Evolutionary conservation across 2,329 filamentous ascomycete species (phyloP).

Genomic region (Coniosporium tulheliwenetii): DNA sequence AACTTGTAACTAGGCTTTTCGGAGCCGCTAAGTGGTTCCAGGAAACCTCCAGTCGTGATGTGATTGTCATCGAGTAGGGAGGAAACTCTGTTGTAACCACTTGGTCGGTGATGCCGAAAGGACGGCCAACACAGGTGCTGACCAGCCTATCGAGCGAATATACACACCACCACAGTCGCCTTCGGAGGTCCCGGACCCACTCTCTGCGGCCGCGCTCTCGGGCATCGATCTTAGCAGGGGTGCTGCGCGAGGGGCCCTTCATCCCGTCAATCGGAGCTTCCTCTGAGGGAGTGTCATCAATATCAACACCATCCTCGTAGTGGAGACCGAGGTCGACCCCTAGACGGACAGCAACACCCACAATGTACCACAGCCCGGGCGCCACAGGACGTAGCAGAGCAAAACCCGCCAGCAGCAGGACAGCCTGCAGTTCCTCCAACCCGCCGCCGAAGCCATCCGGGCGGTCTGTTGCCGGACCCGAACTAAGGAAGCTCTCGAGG

Average conservation of each 20-base stretch:
- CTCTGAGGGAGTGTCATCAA: slow-evolving; percentile 31
- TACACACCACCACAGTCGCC: slow-evolving; percentile 91
- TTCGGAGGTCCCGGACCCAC: slow-evolving; percentile 72
- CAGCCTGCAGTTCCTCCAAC: slow-evolving; percentile 84
- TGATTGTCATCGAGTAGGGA: slow-evolving; percentile 76
- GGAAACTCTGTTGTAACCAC: slow-evolving; percentile 89
- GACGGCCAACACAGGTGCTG: slow-evolving; percentile 81
- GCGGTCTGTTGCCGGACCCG: slow-evolving; percentile 41
- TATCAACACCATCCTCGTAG: slow-evolving; percentile 62
- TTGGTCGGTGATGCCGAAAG: slow-evolving; percentile 90
- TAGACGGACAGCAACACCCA: slow-evolving; percentile 78
- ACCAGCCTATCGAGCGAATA: slow-evolving; percentile 93
- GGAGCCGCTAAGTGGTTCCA: slow-evolving; percentile 40
- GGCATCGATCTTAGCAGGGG: slow-evolving; percentile 24
- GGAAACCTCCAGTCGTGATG: slow-evolving; percentile 67
- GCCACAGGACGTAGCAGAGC: slow-evolving; percentile 81
- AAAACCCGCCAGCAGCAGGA: slow-evolving; percentile 79
- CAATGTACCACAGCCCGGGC: slow-evolving; percentile 92
- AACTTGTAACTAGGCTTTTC: slow-evolving; percentile 70
- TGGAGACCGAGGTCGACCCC: slow-evolving; percentile 86
- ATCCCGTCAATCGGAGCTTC: slow-evolving; percentile 20
- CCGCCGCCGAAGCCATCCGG: slow-evolving; percentile 63
- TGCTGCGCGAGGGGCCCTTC: slow-evolving; percentile 11
- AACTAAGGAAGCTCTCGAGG: slow-evolving; percentile 66
- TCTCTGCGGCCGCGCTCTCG: slow-evolving; percentile 54